These are phyloP conservation scores for Bryopsis sp. DNA, from an alignment of 139 green algal species.

Conservation along the genomic window DNA sequence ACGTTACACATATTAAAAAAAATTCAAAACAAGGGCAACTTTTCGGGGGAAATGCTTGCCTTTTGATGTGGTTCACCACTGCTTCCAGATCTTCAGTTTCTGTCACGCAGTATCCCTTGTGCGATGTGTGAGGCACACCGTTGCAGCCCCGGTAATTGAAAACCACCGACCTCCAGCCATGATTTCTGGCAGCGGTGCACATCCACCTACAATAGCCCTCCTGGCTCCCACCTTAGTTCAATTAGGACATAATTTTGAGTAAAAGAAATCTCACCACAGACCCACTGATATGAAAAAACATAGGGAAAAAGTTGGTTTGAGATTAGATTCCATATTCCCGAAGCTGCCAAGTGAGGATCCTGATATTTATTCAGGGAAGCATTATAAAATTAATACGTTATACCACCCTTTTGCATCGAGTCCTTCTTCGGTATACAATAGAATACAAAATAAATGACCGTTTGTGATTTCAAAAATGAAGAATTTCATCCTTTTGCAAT, in stretches of 20 bases:
- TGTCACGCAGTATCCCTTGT: slow-evolving; percentile 38
- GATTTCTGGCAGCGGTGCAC: slow-evolving; percentile 27
- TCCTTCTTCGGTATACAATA: not conserved
- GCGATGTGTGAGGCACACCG: slow-evolving; percentile 45
- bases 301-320: too few species aligned
- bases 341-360: too few species aligned
- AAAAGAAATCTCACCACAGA: not conserved
- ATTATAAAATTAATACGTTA: too few species aligned
- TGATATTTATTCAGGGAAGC: too few species aligned
- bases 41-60: too few species aligned
- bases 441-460: not conserved
- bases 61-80: slow-evolving; percentile 35
- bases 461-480: not conserved
- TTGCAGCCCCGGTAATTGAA: slow-evolving; percentile 65
- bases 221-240: slow-evolving; percentile 39
- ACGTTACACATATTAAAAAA: too few species aligned
- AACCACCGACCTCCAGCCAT: slow-evolving; percentile 45
- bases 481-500: not conserved
- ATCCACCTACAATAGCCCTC: slow-evolving; percentile 66
- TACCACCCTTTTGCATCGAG: not conserved
- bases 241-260: not conserved
- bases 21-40: too few species aligned
- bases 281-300: not conserved
- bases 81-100: slow-evolving; percentile 43
- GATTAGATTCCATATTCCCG: too few species aligned